Percentiles rank a stretch among this genome's conserved stretches.
Conservation (phyloP, 805 yeast genomes). For the Kazachstania psychrophila region DNA sequence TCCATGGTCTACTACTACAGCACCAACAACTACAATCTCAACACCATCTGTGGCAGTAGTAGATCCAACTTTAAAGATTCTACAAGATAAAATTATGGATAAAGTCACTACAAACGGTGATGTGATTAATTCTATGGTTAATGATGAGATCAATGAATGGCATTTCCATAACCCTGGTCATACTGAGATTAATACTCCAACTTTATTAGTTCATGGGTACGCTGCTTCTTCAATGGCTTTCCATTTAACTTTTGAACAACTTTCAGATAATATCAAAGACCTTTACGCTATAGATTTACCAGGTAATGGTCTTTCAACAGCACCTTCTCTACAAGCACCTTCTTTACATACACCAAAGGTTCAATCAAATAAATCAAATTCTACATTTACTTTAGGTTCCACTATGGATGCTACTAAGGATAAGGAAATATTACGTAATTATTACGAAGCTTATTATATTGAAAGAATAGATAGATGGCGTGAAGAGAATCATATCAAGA, state of each 20-base stretch:
- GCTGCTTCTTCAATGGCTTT: constrained; percentile 87
- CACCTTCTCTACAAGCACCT: constrained; percentile 30
- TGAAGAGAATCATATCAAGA: constrained; percentile 35
- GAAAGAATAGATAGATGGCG: constrained; percentile 63
- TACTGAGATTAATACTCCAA: constrained; percentile 24
- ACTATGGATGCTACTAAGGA: neutral
- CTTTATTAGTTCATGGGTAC: constrained; percentile 76
- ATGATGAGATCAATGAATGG: constrained; percentile 26
- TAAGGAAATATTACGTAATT: constrained; percentile 13
- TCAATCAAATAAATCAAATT: neutral
- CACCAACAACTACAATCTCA: no score
- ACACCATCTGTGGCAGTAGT: no score
- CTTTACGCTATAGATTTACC: constrained; percentile 63
- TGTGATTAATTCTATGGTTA: constrained; percentile 13
- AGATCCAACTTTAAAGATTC: constrained; percentile 10
- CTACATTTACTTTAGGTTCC: neutral
- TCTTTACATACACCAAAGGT: neutral
- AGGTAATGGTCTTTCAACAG: constrained; percentile 59
- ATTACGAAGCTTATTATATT: constrained; percentile 48
- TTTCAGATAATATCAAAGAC: constrained; percentile 41
- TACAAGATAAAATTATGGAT: constrained; percentile 20
- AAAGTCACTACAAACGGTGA: constrained; percentile 9
- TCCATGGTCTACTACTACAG: no score
- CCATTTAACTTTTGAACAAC: constrained; percentile 53
- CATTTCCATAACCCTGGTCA: constrained; percentile 23